These are phyloP conservation scores for Starmera quercuum DNA, from an alignment of 805 yeast genomes.

Conservation along the genomic window DNA sequence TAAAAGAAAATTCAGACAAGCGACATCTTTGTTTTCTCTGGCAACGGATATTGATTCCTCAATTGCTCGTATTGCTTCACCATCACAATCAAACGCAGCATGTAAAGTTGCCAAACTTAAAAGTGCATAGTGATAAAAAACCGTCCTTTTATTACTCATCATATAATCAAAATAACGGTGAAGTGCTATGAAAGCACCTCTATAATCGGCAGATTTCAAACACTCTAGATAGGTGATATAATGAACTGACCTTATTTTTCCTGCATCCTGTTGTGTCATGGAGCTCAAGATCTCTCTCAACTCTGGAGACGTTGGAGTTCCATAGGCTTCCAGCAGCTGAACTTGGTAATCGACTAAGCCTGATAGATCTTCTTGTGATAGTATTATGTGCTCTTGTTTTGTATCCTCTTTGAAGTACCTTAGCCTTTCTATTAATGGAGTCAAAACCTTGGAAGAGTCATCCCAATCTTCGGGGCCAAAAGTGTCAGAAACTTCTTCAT, in stretches of 20 bases:
- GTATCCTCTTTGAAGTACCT: conserved; percentile 1
- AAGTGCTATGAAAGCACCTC: conserved; percentile 42
- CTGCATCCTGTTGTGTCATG: conserved; percentile 39
- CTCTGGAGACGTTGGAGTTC: conserved; percentile 40
- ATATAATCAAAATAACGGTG: conserved; percentile 67
- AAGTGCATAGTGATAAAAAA: conserved; percentile 71
- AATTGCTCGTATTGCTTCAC: conserved; percentile 61
- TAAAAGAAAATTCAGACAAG: conserved; percentile 63
- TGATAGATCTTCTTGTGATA: conserved; percentile 45
- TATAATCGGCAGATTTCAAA: conserved; percentile 53
- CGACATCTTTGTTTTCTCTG: conserved; percentile 70
- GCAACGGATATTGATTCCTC: conserved; percentile 87
- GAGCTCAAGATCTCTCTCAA: conserved; percentile 33
- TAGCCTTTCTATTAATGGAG: conserved; percentile 3
- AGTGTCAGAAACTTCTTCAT: conserved; percentile 5
- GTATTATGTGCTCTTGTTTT: conserved; percentile 21
- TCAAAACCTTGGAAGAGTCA: conserved; percentile 15
- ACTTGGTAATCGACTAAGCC: conserved; percentile 47
- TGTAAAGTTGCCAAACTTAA: conserved; percentile 66
- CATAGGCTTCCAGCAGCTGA: conserved; percentile 40
- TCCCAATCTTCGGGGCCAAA: conserved; percentile 13
- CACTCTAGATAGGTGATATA: conserved; percentile 56
- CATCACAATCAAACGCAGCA: conserved; percentile 57
- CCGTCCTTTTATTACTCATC: conserved; percentile 57
- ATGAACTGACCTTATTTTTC: conserved; percentile 38